phyloP scores from a whole-genome alignment of 2,329 filamentous ascomycete species.

The Colletotrichum higginsianum region DNA sequence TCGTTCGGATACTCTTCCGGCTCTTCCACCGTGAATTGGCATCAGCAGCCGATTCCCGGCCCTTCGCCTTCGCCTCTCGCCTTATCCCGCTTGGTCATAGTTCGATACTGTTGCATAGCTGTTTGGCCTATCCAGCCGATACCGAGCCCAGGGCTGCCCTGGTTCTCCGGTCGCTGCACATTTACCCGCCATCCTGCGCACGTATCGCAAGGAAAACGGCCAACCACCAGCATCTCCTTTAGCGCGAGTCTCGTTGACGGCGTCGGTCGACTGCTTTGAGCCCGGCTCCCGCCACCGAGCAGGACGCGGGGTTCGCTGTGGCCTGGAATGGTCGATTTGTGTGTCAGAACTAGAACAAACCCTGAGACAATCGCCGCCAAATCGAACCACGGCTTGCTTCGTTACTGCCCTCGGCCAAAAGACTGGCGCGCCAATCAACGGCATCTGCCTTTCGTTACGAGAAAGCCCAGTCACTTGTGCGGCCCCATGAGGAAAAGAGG shows the following conservation, averaged over 20 bases:
- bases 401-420: not conserved
- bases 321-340: slow-evolving; percentile 19
- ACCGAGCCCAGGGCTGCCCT: slow-evolving; percentile 41
- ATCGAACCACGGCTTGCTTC: not conserved
- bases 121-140: slow-evolving; percentile 14
- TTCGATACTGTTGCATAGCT: not conserved
- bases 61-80: not conserved
- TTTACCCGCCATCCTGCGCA: slow-evolving; percentile 44
- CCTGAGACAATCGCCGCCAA: not conserved
- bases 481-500: not conserved
- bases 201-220: not conserved
- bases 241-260: slow-evolving; percentile 18
- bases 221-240: not conserved
- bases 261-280: slow-evolving; percentile 8
- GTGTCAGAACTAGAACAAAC: slow-evolving; percentile 26
- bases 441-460: not conserved
- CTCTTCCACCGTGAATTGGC: slow-evolving; percentile 4
- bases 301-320: not conserved
- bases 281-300: slow-evolving; percentile 1
- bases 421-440: slow-evolving; percentile 15
- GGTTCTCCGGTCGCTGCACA: slow-evolving; percentile 46
- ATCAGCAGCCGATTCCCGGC: not conserved
- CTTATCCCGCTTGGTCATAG: not conserved
- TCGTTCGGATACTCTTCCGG: slow-evolving; percentile 25
- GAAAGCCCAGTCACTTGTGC: not conserved